These are phyloP conservation scores for Ophiosphaerella korrae DNA, from an alignment of 2,329 filamentous ascomycete genomes.

Conservation along the genomic window DNA sequence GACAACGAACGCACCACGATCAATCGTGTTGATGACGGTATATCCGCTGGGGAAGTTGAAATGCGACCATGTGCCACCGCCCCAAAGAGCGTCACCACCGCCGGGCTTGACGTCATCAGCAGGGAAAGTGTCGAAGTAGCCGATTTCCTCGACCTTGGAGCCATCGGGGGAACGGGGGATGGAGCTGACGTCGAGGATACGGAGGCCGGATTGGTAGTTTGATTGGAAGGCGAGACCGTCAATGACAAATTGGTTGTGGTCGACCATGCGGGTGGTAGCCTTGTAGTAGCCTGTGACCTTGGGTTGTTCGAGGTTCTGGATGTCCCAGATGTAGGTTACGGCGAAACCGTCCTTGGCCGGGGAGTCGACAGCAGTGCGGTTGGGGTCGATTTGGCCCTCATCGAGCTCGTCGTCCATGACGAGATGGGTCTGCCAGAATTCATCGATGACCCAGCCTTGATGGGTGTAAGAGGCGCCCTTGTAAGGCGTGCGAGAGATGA, in stretches of 20 bases:
- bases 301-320: constrained; percentile 43
- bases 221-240: constrained; percentile 50
- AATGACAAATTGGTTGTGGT: constrained; percentile 55
- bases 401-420: constrained; percentile 48
- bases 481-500: constrained; percentile 61
- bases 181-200: constrained; percentile 49
- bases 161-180: constrained; percentile 47
- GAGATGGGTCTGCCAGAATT: constrained; percentile 43
- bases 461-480: constrained; percentile 62
- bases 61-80: constrained; percentile 51
- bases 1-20: constrained; percentile 47
- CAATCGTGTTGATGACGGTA: constrained; percentile 57
- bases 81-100: constrained; percentile 46
- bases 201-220: constrained; percentile 53
- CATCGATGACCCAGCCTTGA: constrained; percentile 60
- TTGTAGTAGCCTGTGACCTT: constrained; percentile 52
- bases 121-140: constrained; percentile 51
- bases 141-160: constrained; percentile 48
- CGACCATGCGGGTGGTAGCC: constrained; percentile 43
- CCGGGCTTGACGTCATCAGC: constrained; percentile 44
- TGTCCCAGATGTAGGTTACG: constrained; percentile 46
- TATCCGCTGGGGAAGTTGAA: constrained; percentile 49
- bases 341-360: constrained; percentile 42
- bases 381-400: constrained; percentile 41
- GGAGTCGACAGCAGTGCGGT: constrained; percentile 28